Conservation (phyloP, 1,284 basidiomycete genomes). For the Tilletia walkeri region DNA sequence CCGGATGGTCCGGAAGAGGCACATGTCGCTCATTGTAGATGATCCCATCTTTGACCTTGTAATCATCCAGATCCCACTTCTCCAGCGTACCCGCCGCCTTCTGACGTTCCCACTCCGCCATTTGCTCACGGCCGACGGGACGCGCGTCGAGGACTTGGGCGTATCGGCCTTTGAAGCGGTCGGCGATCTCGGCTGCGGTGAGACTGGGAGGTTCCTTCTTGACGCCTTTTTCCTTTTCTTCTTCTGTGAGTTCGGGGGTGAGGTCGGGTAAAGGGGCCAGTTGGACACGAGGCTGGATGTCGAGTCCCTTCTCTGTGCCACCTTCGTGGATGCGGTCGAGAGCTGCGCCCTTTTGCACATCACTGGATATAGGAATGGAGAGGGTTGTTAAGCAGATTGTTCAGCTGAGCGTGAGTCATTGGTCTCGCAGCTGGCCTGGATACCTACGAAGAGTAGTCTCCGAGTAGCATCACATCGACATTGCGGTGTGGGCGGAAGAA, state of each 20-base stretch:
- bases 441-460: conserved; percentile 19
- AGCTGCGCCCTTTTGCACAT: conserved; percentile 20
- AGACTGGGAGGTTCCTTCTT: conserved; percentile 19
- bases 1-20: conserved; percentile 21
- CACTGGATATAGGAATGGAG: neutral
- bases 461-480: conserved; percentile 19
- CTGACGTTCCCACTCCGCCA: conserved; percentile 12
- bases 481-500: conserved; percentile 21
- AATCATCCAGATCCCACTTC: conserved; percentile 6
- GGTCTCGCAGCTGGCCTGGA: too few relatives aligned
- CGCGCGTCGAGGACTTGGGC: conserved; percentile 21
- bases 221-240: conserved; percentile 15
- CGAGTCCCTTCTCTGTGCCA: conserved; percentile 19
- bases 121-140: conserved; percentile 11
- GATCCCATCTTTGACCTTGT: conserved; percentile 15
- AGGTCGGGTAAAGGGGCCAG: conserved; percentile 4
- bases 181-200: conserved; percentile 23
- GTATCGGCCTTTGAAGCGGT: conserved; percentile 29
- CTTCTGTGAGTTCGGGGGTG: neutral
- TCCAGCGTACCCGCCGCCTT: neutral
- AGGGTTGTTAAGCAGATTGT: neutral
- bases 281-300: conserved; percentile 15
- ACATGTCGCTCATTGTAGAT: conserved; percentile 21
- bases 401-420: too few relatives aligned
- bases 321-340: conserved; percentile 18